Evolutionary conservation across 208 protist species (phyloP), one percentile per base, ranked within the genome.

Genomic region (Wallacemonas rigidus): DNA sequence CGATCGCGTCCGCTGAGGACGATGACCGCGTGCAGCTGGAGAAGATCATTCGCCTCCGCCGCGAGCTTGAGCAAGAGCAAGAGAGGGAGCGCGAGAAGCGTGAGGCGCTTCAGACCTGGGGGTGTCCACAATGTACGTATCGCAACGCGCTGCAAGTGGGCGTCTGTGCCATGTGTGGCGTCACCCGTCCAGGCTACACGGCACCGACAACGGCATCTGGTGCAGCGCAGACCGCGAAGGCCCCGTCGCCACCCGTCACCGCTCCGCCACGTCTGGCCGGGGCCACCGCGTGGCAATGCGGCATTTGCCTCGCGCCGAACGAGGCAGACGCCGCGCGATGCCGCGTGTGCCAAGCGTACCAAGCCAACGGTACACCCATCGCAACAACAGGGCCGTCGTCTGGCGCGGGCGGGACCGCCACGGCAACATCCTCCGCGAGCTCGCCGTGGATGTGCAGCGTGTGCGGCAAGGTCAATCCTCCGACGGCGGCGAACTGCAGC

Each of bases 21-120:
- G 87, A 93, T 45, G 90, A 95, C 74, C 58, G 74, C 9, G 80
- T 70, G 61, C 90, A 95, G 69, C 71, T 95, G 63, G 90, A 93
- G 69, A 89, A 91, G 56, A 95, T 95, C 60, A 88, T 91, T 69
- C 85, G 88, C 12, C 80, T 95, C 69, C 87, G 90, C 53, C 81
- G 82, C 51, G 86, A 95, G 74, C 75, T 95, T 39, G 87, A 95
- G 78, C 72, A 64, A 62, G 90, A 95, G 76, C 82, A 90, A 64
- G 79, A 92, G 71, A 72, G 82, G 9, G 87, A 95, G 82, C 81
- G 80, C 69, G 75, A 86, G 57, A 91, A 90, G 71, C 71, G 76
- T 53, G 75, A 85, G 39, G 87, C 85, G 69, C 56, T 87, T 62
- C 72, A 92, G 63, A 93, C 87, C 63, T 95, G 90, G 90, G 84